Conservation (phyloP, 148 eudicot genomes). For the Rhododendron griersonianum region DNA sequence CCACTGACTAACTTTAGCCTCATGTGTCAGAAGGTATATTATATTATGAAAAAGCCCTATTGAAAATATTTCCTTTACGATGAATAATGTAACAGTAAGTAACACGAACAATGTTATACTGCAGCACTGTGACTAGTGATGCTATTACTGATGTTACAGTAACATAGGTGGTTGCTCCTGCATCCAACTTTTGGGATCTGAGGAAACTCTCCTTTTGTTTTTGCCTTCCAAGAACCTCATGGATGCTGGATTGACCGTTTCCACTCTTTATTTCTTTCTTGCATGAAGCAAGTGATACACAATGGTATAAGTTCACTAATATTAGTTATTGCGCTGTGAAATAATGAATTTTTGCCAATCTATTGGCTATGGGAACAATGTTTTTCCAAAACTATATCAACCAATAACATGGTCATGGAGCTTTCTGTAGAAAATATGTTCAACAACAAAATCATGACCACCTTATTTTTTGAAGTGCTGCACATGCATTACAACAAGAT, state of each 20-base stretch:
- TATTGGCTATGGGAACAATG: neutral
- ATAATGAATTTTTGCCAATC: neutral
- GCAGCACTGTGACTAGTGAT: neutral
- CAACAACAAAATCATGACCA: neutral
- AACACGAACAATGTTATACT: neutral
- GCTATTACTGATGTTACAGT: neutral
- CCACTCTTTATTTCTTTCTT: neutral
- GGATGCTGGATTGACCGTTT: neutral
- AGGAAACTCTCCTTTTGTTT: neutral
- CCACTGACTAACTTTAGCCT: neutral
- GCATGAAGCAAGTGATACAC: neutral
- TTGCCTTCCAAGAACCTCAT: neutral
- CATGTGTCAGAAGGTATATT: no score
- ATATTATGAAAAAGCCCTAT: neutral
- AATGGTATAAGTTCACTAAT: neutral
- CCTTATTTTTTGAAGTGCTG: neutral
- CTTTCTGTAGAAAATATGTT: neutral
- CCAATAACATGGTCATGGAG: neutral
- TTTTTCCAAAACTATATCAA: neutral
- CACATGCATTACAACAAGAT: neutral
- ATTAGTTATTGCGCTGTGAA: neutral
- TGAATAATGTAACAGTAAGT: neutral
- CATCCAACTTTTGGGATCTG: neutral
- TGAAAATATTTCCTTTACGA: neutral
- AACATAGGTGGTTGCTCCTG: neutral